Percentiles rank a stretch among this genome's conserved stretches.
Conservation (phyloP, 73 alveolate species). For the Paramecium tetraurelia region DNA sequence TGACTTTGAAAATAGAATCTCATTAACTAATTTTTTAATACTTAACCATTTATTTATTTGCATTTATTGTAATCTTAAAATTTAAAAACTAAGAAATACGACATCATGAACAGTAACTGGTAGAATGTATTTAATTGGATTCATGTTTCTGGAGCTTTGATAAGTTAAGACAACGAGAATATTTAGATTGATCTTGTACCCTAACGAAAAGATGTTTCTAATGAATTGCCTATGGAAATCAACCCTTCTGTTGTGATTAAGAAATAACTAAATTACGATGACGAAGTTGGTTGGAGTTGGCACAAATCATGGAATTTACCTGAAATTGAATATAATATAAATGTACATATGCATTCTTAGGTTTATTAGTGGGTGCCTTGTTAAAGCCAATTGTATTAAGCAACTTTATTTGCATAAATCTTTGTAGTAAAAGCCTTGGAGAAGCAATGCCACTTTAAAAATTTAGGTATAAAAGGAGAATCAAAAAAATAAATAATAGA, state of each 20-base stretch:
- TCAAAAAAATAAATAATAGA: conserved; percentile 49
- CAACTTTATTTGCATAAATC: neutral
- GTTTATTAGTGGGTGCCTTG: neutral
- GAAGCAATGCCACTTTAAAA: neutral
- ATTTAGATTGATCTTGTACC: neutral
- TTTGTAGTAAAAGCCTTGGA: neutral
- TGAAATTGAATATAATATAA: conserved; percentile 56
- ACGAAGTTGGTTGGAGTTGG: conserved; percentile 64
- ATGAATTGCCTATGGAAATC: neutral
- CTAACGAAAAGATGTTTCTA: neutral
- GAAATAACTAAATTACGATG: conserved; percentile 22
- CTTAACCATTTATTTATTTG: neutral
- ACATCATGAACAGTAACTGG: neutral
- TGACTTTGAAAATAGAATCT: neutral
- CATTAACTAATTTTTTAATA: neutral
- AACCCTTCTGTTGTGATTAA: neutral
- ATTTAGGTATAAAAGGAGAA: conserved; percentile 66
- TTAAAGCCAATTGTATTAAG: neutral
- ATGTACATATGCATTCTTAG: conserved; percentile 29
- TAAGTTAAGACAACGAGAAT: neutral
- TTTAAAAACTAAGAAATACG: neutral
- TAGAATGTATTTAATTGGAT: neutral
- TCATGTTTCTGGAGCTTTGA: neutral
- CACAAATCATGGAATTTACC: conserved; percentile 79
- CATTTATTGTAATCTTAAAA: neutral